Evolutionary conservation across 2,329 filamentous ascomycete genomes (phyloP).

Genomic region (Aspergillus pseudoglaucus): DNA sequence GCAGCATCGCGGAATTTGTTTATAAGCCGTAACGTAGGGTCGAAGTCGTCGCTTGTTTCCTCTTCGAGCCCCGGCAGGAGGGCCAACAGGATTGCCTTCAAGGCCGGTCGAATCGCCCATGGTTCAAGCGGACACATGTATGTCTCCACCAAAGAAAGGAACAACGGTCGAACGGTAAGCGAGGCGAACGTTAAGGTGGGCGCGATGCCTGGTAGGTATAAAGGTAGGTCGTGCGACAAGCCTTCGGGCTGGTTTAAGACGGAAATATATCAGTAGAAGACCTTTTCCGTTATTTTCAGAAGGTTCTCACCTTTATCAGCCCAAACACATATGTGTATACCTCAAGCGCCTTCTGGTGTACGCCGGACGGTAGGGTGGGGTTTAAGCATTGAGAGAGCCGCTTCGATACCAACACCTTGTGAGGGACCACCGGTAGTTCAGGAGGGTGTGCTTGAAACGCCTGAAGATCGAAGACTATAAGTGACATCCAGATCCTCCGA

Average conservation of each 20-base stretch:
- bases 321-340: slow-evolving; percentile 87
- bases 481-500: neutral
- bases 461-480: slow-evolving; percentile 39
- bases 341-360: slow-evolving; percentile 94
- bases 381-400: slow-evolving; percentile 93
- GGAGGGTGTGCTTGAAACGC: slow-evolving; percentile 81
- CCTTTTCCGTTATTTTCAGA: neutral
- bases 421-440: slow-evolving; percentile 65
- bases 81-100: slow-evolving; percentile 86
- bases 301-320: slow-evolving; percentile 60
- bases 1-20: slow-evolving; percentile 65
- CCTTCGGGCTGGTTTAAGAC: slow-evolving; percentile 52
- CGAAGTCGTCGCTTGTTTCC: slow-evolving; percentile 95
- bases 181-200: slow-evolving; percentile 92
- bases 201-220: slow-evolving; percentile 85
- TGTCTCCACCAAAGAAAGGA: slow-evolving; percentile 75
- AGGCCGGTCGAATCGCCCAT: slow-evolving; percentile 68
- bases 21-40: slow-evolving; percentile 71
- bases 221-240: slow-evolving; percentile 70
- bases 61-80: slow-evolving; percentile 88
- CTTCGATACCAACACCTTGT: slow-evolving; percentile 77
- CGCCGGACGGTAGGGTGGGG: slow-evolving; percentile 84
- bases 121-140: slow-evolving; percentile 69
- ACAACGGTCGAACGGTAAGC: slow-evolving; percentile 77
- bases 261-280: slow-evolving; percentile 8